A percentile compares a stretch with the other conserved stretches of the same genome.
These are phyloP conservation scores for Umbilicaria muhlenbergii DNA, from an alignment of 495 filamentous ascomycete species.

Conservation along the genomic window DNA sequence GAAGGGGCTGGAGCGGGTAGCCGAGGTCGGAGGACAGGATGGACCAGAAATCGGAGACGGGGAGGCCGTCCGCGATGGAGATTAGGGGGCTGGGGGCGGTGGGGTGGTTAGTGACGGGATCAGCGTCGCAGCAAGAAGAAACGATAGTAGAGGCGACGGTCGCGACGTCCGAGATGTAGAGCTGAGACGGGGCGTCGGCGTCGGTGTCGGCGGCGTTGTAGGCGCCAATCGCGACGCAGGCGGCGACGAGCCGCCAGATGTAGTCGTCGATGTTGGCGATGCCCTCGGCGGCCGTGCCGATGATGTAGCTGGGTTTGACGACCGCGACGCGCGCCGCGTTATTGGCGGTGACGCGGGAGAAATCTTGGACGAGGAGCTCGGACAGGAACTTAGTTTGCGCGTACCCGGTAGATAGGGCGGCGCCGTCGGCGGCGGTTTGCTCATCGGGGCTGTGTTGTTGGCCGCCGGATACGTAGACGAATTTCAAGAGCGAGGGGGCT, in stretches of 20 bases:
- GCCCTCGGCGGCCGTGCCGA: slow-evolving; percentile 12
- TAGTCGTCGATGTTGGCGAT: slow-evolving; percentile 13
- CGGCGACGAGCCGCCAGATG: slow-evolving; percentile 14
- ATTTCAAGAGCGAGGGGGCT: background rate
- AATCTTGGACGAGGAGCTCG: slow-evolving; percentile 10
- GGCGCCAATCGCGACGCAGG: background rate
- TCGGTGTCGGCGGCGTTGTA: slow-evolving; percentile 11
- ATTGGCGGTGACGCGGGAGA: background rate
- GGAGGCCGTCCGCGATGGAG: slow-evolving; percentile 14
- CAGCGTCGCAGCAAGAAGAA: background rate
- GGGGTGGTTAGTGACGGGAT: background rate
- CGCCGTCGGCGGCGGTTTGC: slow-evolving; percentile 1
- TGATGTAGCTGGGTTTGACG: slow-evolving; percentile 17
- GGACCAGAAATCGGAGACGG: slow-evolving; percentile 13
- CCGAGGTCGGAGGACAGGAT: slow-evolving; percentile 11
- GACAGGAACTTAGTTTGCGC: slow-evolving; percentile 20
- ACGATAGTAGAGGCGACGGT: slow-evolving; percentile 10
- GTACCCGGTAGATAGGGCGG: slow-evolving; percentile 12
- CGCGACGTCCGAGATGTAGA: slow-evolving; percentile 14
- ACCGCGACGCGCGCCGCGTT: slow-evolving; percentile 3
- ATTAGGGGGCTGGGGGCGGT: background rate
- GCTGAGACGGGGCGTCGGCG: slow-evolving; percentile 2
- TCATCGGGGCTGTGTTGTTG: slow-evolving; percentile 7
- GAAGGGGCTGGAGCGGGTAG: slow-evolving; percentile 8
- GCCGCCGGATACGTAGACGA: slow-evolving; percentile 18